These are phyloP conservation scores for Trichoderma afroharzianum DNA, from an alignment of 2,329 filamentous ascomycete species.

Conservation along the genomic window DNA sequence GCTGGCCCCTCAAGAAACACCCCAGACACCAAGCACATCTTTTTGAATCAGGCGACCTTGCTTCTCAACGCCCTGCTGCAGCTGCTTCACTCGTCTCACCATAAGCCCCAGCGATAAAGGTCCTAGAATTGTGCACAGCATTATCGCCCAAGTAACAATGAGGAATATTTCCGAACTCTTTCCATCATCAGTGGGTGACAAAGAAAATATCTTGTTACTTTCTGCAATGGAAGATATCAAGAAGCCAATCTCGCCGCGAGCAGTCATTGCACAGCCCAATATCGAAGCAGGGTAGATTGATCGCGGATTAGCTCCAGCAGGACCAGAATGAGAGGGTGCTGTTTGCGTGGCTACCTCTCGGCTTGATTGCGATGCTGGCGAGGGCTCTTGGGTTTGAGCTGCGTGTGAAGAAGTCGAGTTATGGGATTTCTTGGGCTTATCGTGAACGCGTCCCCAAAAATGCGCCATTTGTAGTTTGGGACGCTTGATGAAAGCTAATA, in stretches of 20 bases:
- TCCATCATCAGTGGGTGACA: background rate
- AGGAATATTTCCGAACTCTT: conserved; percentile 13
- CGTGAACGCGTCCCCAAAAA: background rate
- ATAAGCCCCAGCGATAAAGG: conserved; percentile 47
- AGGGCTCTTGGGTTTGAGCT: background rate
- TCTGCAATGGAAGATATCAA: conserved; percentile 18
- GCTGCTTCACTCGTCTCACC: conserved; percentile 36
- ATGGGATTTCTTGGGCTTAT: background rate
- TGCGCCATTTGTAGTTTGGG: background rate
- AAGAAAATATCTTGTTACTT: conserved; percentile 13
- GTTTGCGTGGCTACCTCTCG: background rate
- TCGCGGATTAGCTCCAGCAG: background rate
- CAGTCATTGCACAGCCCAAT: conserved; percentile 16
- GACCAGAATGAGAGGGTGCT: background rate
- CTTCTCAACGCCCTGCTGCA: conserved; percentile 7
- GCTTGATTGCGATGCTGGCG: background rate
- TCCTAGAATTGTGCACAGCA: conserved; percentile 52
- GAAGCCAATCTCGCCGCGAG: conserved; percentile 19
- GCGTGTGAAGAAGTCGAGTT: background rate
- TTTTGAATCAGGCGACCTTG: background rate
- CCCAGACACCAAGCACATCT: conserved; percentile 15
- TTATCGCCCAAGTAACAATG: conserved; percentile 32
- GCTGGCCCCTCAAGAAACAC: background rate
- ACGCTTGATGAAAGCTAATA: background rate
- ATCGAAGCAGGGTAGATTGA: conserved; percentile 17